phyloP scores from a whole-genome alignment of 129 eudicot genomes.

The Rutidosis leptorrhynchoides region DNA sequence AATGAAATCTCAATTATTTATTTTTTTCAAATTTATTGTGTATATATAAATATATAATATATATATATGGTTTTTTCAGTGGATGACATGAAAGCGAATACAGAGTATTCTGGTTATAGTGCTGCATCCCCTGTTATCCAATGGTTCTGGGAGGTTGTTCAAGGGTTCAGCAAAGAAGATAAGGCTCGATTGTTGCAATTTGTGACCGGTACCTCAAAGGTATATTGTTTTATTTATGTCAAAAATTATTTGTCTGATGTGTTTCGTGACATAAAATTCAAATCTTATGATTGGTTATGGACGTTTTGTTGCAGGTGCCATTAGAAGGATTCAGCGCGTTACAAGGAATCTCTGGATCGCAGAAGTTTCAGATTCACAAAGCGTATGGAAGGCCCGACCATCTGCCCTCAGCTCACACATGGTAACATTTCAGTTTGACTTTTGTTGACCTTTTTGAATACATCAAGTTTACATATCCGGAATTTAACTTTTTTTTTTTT shows the following conservation, averaged over 20 bases:
- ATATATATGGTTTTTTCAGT: too few species aligned
- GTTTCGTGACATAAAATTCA: too few species aligned
- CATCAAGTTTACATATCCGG: neutral
- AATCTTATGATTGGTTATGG: neutral
- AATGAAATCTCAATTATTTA: too few species aligned
- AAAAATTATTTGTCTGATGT: too few species aligned
- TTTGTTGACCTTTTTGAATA: neutral
- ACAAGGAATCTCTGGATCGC: slow-evolving; percentile 97
- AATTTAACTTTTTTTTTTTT: neutral
- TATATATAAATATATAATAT: too few species aligned
- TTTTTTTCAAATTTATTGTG: too few species aligned
- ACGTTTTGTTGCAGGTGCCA: slow-evolving; percentile 63
- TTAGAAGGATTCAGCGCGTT: slow-evolving; percentile 97
- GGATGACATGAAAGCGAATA: slow-evolving; percentile 95
- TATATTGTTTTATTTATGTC: slow-evolving; percentile 24
- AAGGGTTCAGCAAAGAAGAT: slow-evolving; percentile 96
- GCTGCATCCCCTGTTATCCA: slow-evolving; percentile 92
- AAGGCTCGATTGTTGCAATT: slow-evolving; percentile 95
- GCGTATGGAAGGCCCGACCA: slow-evolving; percentile 92
- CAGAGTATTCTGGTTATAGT: slow-evolving; percentile 94
- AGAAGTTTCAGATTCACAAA: slow-evolving; percentile 96
- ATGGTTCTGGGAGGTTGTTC: slow-evolving; percentile 99
- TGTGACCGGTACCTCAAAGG: slow-evolving; percentile 99
- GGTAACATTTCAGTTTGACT: slow-evolving; percentile 42
- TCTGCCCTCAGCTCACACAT: slow-evolving; percentile 97